phyloP scores from a whole-genome alignment of 164 flowering plant genomes.

The Brasenia schreberi region DNA sequence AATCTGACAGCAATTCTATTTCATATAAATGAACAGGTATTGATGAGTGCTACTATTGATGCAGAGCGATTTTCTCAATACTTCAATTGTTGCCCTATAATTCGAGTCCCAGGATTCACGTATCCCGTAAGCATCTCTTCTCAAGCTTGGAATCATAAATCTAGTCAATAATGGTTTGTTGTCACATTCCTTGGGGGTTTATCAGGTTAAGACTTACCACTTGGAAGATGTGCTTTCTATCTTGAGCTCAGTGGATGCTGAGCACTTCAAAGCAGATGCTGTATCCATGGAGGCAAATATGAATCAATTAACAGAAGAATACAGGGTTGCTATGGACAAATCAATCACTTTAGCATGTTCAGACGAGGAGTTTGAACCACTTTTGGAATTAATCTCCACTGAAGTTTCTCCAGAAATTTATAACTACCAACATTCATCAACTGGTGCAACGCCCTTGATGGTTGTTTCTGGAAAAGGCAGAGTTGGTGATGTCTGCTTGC shows the following conservation, averaged over 20 bases:
- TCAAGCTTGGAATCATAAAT: neutral
- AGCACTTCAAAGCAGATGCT: constrained; percentile 24
- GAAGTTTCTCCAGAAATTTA: constrained; percentile 32
- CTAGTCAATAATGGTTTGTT: neutral
- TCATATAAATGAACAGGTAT: constrained; percentile 32
- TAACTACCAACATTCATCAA: constrained; percentile 73
- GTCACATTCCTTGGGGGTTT: neutral
- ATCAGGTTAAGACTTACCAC: constrained; percentile 71
- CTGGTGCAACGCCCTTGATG: constrained; percentile 82
- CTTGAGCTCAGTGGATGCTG: constrained; percentile 28
- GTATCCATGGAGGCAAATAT: neutral
- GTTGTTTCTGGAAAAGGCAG: constrained; percentile 86
- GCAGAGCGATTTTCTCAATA: constrained; percentile 87
- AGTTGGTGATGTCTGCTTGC: constrained; percentile 70
- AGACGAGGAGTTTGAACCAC: constrained; percentile 71
- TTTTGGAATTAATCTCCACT: constrained; percentile 54
- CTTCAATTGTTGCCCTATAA: constrained; percentile 91
- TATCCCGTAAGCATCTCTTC: constrained; percentile 50
- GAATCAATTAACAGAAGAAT: constrained; percentile 32
- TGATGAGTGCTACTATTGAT: constrained; percentile 98
- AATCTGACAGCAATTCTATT: neutral
- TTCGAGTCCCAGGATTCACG: constrained; percentile 93
- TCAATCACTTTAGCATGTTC: constrained; percentile 66
- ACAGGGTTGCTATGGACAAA: constrained; percentile 59
- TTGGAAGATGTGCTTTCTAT: constrained; percentile 83